Evolutionary conservation across 495 filamentous ascomycete species (phyloP).

Genomic region (Penicillium cinerascens): DNA sequence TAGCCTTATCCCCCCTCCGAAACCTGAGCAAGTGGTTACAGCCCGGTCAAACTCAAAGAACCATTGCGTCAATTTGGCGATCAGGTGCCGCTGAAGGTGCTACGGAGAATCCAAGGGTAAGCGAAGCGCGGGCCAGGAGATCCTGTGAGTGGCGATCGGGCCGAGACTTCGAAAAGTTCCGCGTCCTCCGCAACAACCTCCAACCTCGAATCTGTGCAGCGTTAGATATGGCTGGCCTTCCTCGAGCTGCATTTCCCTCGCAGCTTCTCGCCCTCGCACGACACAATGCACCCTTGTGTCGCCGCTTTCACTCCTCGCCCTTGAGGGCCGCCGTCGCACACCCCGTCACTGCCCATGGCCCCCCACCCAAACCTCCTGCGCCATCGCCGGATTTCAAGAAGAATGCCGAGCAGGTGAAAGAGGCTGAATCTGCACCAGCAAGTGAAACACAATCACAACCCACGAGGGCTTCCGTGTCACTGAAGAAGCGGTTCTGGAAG

Average conservation of each 20-base stretch:
- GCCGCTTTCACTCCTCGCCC: conserved; percentile 52
- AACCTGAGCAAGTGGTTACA: not conserved
- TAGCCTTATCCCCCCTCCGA: not conserved
- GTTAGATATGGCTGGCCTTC: conserved; percentile 22
- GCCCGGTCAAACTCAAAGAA: not conserved
- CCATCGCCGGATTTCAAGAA: conserved; percentile 53
- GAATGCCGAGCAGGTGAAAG: conserved; percentile 47
- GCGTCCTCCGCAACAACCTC: not conserved
- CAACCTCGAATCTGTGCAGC: not conserved
- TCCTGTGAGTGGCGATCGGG: conserved; percentile 10
- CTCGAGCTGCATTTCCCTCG: conserved; percentile 22
- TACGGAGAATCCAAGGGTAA: not conserved
- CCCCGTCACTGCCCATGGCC: conserved; percentile 75
- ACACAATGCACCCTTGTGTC: conserved; percentile 18
- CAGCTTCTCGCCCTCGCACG: conserved; percentile 17
- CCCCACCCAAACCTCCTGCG: conserved; percentile 73
- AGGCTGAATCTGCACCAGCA: conserved; percentile 49
- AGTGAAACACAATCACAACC: conserved; percentile 38
- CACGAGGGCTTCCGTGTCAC: conserved; percentile 38
- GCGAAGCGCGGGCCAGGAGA: not conserved
- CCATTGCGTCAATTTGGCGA: not conserved
- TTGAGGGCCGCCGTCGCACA: conserved; percentile 54
- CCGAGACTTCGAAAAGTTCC: conserved; percentile 19
- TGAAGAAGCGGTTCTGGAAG: conserved; percentile 80
- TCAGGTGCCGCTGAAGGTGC: not conserved